These are phyloP conservation scores for Oropetium thomaeum DNA, from an alignment of 176 grass and related monocot genomes.

Conservation along the genomic window DNA sequence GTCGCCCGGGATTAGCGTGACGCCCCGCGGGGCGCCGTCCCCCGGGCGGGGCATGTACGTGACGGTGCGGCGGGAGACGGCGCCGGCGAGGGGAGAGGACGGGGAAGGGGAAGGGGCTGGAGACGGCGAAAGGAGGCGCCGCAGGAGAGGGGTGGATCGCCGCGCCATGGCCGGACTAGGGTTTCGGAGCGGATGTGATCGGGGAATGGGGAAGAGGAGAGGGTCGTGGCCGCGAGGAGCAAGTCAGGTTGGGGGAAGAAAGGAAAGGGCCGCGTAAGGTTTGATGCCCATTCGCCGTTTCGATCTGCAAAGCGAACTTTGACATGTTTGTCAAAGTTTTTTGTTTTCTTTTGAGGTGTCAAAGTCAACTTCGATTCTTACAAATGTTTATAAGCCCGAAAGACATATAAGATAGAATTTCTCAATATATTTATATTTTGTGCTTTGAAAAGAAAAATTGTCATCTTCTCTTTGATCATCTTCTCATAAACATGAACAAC, in stretches of 20 bases:
- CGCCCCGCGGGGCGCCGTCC: conserved; percentile 68
- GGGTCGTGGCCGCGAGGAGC: background rate
- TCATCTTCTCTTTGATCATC: too few species aligned
- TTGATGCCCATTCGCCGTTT: background rate
- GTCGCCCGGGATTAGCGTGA: conserved; percentile 86
- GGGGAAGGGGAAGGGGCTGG: conserved; percentile 10
- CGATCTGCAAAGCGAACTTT: background rate
- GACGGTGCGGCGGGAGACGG: conserved; percentile 50
- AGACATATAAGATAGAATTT: too few species aligned
- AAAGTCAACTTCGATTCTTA: too few species aligned
- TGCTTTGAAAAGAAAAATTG: too few species aligned
- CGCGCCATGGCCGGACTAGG: conserved; percentile 74
- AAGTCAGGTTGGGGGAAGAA: background rate
- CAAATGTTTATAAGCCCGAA: too few species aligned
- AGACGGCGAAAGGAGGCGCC: conserved; percentile 39
- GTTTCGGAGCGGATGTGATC: conserved; percentile 42
- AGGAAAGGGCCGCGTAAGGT: background rate
- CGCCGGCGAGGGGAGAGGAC: conserved; percentile 3
- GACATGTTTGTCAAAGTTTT: too few species aligned
- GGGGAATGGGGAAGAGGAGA: background rate
- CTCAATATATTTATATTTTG: too few species aligned
- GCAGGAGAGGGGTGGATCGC: conserved; percentile 64
- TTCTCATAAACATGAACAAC: too few species aligned
- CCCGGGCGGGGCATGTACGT: conserved; percentile 98
- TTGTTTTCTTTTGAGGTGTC: too few species aligned